Evolutionary conservation across 2,329 filamentous ascomycete species (phyloP).

Genomic region (Microcyclospora pomicola): DNA sequence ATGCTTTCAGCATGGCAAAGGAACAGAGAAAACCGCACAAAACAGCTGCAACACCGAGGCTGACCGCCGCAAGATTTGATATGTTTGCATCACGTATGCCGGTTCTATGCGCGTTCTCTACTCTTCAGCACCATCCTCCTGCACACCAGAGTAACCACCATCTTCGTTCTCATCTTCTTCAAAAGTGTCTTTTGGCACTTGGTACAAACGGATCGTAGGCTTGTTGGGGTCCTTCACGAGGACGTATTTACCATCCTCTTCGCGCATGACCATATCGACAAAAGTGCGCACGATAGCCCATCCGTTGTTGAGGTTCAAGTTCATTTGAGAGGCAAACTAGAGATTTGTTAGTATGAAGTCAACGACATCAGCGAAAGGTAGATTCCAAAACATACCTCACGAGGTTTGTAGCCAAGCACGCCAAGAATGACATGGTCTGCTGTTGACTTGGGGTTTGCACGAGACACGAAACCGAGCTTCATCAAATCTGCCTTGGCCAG

Average conservation of each 20-base stretch:
- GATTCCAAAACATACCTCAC: slow-evolving; percentile 39
- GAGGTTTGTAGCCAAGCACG: slow-evolving; percentile 93
- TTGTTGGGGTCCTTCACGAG: slow-evolving; percentile 88
- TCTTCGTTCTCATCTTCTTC: slow-evolving; percentile 77
- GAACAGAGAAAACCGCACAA: no score
- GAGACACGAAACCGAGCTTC: slow-evolving; percentile 97
- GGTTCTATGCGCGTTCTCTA: slow-evolving; percentile 16
- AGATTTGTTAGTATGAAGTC: not conserved
- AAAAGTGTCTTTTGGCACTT: slow-evolving; percentile 74
- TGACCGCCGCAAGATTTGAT: no score
- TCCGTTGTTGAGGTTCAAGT: slow-evolving; percentile 87
- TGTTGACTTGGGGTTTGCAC: slow-evolving; percentile 79
- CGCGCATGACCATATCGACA: slow-evolving; percentile 77
- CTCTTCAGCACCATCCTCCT: slow-evolving; percentile 43
- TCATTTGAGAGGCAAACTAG: slow-evolving; percentile 86
- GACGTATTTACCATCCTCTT: slow-evolving; percentile 65
- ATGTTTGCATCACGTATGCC: no score
- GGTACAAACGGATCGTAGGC: slow-evolving; percentile 82
- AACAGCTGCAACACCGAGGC: no score
- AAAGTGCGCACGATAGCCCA: slow-evolving; percentile 99
- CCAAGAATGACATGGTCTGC: slow-evolving; percentile 92
- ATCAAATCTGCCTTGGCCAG: slow-evolving; percentile 94
- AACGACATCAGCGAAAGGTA: not conserved
- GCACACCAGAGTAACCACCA: slow-evolving; percentile 33
- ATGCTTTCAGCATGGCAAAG: no score